Evolutionary conservation across 73 alveolate species (phyloP), one percentile per base, ranked within the genome.

Genomic region (Paramecium sonneborni): DNA sequence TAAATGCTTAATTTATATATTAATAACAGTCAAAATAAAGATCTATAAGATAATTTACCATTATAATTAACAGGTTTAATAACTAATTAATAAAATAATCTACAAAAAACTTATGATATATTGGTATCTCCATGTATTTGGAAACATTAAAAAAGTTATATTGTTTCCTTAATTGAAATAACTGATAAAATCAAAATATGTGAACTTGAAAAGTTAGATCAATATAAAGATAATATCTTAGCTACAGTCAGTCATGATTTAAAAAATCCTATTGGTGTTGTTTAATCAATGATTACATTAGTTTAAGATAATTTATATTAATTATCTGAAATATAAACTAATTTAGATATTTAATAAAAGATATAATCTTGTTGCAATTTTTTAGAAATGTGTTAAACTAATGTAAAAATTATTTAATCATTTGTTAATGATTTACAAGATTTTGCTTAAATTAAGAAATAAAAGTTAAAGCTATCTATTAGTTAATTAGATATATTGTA

Each of bases 211-310:
- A 30, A 62, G 52, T 62, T 62, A 21, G 84, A 46, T 46, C 34
- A 41, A 41, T 79, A 79, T 14, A 79, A 79, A 43, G 90, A 79
- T 21, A 38, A 6, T 43, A 32, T 79, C 3, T 24, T 79, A 8
- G 90, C 90, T 14, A 41, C 90, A 1, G 90, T 79, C 0, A 79
- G 76, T 20, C 90, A 79, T 79, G 90, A 79, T 46, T 14, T 79
- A 1, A 79, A 79, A 46, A 79, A 44, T 79, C 72, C 90, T 2
- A 44, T 79, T 10, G 1, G 55, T 20, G 74, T 24, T 1, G 8
- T 79, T 43, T 12, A 41, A 79, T 30, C 74, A 1, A 79, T 46
- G 69, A 79, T 44, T 5, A 21, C 44, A 6, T 10, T 79, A 9
- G 72, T 79, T 1, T 30, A 21, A 18, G 90, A 79, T 3, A 11